These are phyloP conservation scores for Trichoderma sp. DNA, from an alignment of 2,329 filamentous ascomycete genomes.

Conservation along the genomic window DNA sequence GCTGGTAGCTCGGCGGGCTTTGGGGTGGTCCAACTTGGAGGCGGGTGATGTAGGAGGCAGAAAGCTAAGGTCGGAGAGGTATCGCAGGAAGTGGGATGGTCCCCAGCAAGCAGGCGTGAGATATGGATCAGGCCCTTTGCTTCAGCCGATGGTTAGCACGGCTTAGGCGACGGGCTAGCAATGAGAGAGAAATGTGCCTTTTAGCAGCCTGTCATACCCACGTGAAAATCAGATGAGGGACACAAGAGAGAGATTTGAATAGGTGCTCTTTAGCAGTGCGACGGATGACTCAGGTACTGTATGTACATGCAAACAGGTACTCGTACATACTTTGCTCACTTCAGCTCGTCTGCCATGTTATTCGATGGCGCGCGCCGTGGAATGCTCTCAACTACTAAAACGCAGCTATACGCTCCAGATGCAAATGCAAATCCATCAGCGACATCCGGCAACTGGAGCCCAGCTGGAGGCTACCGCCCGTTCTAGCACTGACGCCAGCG, in stretches of 20 bases:
- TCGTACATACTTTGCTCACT: background rate
- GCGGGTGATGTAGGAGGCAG: conserved; percentile 19
- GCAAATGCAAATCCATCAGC: background rate
- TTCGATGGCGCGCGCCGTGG: background rate
- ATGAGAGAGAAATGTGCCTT: background rate
- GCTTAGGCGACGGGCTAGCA: background rate
- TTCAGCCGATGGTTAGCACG: conserved; percentile 1
- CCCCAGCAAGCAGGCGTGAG: background rate
- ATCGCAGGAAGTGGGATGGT: conserved; percentile 7
- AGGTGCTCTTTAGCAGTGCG: background rate
- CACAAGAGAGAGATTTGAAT: background rate
- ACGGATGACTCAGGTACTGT: background rate
- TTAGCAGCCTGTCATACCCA: background rate
- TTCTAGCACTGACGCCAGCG: background rate
- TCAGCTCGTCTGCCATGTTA: background rate
- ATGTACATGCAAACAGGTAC: background rate
- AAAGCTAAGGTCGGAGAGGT: background rate
- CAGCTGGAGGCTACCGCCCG: background rate
- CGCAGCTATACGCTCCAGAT: background rate
- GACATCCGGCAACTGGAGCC: conserved; percentile 5
- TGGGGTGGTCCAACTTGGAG: background rate
- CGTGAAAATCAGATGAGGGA: conserved; percentile 1
- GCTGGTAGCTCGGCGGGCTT: conserved; percentile 5
- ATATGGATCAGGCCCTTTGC: background rate
- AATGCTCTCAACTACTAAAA: background rate